These are phyloP conservation scores for Knufia petricola DNA, from an alignment of 2,329 filamentous ascomycete genomes.

Conservation along the genomic window DNA sequence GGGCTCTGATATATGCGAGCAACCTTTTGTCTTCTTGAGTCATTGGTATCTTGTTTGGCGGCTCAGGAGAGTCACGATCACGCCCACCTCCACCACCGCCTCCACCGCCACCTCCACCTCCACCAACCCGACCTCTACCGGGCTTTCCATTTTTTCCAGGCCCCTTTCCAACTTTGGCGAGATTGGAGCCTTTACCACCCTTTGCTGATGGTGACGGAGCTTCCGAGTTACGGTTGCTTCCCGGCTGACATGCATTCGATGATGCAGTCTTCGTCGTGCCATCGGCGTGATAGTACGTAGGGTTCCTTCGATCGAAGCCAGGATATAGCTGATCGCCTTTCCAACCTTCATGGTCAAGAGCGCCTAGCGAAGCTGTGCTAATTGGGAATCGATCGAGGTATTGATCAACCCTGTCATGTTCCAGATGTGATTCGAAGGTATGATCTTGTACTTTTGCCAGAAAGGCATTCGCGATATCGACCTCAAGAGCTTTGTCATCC, in stretches of 20 bases:
- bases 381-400: not conserved
- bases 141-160: constrained; percentile 23
- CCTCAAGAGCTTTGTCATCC: not conserved
- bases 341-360: not conserved
- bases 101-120: constrained; percentile 27
- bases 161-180: constrained; percentile 26
- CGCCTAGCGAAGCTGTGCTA: not conserved
- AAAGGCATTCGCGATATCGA: constrained; percentile 1
- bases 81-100: constrained; percentile 26
- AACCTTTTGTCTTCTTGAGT: constrained; percentile 18
- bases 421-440: not conserved
- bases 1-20: constrained; percentile 27
- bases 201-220: constrained; percentile 12
- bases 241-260: not conserved
- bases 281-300: constrained; percentile 1
- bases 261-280: constrained; percentile 4
- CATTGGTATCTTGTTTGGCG: constrained; percentile 22
- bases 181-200: constrained; percentile 23
- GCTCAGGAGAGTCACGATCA: constrained; percentile 19
- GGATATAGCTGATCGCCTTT: not conserved
- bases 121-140: constrained; percentile 26
- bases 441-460: not conserved
- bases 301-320: not conserved
- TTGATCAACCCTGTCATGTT: not conserved
- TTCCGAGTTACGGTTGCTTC: constrained; percentile 4